Conservation (phyloP, 345 rosid species). For the Linum usitatissimum region DNA sequence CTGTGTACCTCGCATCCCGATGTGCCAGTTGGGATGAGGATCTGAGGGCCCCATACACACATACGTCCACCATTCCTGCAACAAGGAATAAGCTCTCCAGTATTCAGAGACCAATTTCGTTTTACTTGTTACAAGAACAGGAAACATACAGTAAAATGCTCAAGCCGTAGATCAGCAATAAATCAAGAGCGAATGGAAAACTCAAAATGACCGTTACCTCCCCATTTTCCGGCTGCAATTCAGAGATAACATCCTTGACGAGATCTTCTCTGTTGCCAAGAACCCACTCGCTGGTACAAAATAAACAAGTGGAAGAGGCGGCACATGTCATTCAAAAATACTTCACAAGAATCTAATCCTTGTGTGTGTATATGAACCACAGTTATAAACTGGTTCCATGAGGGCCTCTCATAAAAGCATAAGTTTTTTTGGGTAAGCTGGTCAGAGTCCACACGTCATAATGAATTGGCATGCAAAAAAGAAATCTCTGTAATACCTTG, state of each 20-base stretch:
- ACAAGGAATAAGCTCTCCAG: neutral
- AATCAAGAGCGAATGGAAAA: conserved; percentile 1
- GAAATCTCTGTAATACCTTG: conserved; percentile 43
- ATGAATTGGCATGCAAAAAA: neutral
- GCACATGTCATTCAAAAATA: neutral
- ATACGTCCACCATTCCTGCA: conserved; percentile 97
- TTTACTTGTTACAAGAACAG: too few species aligned
- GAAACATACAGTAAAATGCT: too few species aligned
- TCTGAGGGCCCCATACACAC: conserved; percentile 97
- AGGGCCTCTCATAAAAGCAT: neutral
- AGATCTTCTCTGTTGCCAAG: conserved; percentile 92
- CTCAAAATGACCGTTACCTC: conserved; percentile 47
- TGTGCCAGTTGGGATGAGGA: conserved; percentile 98
- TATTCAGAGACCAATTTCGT: too few species aligned
- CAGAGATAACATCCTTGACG: conserved; percentile 69
- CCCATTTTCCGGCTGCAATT: conserved; percentile 57
- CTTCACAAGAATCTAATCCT: neutral
- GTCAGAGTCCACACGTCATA: neutral
- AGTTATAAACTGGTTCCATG: neutral
- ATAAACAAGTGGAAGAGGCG: neutral
- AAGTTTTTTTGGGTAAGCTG: neutral
- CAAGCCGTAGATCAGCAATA: neutral
- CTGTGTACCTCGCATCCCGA: conserved; percentile 97
- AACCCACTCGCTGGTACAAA: conserved; percentile 78
- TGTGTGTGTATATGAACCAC: neutral